Percentiles rank a stretch among this genome's conserved stretches.
Conservation (phyloP, 2,329 filamentous ascomycete species). For the Sporothrix inflata region DNA sequence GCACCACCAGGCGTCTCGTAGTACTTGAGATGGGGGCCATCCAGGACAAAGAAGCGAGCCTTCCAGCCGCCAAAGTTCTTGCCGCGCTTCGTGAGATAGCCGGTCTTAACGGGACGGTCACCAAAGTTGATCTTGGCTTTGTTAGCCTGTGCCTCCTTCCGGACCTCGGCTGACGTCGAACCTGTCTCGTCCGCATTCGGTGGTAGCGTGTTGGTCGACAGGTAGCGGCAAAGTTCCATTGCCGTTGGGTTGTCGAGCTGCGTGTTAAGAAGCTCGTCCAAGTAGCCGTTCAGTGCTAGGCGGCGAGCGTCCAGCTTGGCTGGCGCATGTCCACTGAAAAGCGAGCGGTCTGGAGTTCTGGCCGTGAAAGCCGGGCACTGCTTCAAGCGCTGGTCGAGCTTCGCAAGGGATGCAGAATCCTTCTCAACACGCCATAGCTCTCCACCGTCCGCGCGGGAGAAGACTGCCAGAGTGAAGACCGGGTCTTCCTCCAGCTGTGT, state of each 20-base stretch:
- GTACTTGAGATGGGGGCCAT: slow-evolving; percentile 74
- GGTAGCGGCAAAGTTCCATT: slow-evolving; percentile 81
- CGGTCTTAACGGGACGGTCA: slow-evolving; percentile 74
- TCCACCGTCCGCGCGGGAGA: slow-evolving; percentile 71
- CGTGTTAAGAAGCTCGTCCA: slow-evolving; percentile 82
- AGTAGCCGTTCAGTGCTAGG: slow-evolving; percentile 77
- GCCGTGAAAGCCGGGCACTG: slow-evolving; percentile 72
- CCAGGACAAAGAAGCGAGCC: slow-evolving; percentile 68
- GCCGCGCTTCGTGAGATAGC: slow-evolving; percentile 92
- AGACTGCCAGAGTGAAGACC: slow-evolving; percentile 87
- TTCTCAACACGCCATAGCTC: slow-evolving; percentile 97
- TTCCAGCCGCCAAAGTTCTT: slow-evolving; percentile 99
- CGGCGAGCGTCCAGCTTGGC: slow-evolving; percentile 90
- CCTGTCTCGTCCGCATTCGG: slow-evolving; percentile 63
- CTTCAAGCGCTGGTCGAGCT: slow-evolving; percentile 80
- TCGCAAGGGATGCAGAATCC: slow-evolving; percentile 77
- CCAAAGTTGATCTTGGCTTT: slow-evolving; percentile 58
- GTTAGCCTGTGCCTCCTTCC: slow-evolving; percentile 39
- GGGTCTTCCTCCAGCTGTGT: slow-evolving; percentile 87
- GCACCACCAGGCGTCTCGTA: slow-evolving; percentile 89
- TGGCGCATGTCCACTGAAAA: slow-evolving; percentile 92
- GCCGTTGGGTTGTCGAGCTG: slow-evolving; percentile 77
- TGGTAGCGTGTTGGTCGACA: slow-evolving; percentile 69
- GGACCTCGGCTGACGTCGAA: slow-evolving; percentile 41
- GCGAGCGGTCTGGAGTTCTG: slow-evolving; percentile 77